Evolutionary conservation across 2,329 filamentous ascomycete genomes (phyloP), one percentile per base, ranked within the genome.

Genomic region (Penicillium olsonii): DNA sequence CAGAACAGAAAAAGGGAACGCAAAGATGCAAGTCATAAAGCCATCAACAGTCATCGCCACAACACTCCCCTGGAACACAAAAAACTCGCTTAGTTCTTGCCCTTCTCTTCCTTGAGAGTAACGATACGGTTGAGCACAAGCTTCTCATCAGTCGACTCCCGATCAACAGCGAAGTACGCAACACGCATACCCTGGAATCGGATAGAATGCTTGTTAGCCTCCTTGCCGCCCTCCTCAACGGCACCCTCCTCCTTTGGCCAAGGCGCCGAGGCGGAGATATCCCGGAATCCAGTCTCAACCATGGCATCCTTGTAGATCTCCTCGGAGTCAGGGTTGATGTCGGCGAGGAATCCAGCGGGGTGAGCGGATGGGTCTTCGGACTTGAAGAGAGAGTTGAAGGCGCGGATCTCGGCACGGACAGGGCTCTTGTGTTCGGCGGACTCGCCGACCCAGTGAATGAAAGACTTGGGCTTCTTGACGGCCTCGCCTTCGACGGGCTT

Each of bases 121-220:
- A 97, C 92, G 64, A 97, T 96, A 43, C 90, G 82, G 75, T 97
- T 97, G 24, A 97, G 75, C 40, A 97, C 83, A 57, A 95, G 78
- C 69, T 87, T 89, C n/a, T 90, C 88, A 26, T 84, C 82, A 0
- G 84, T 87, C 52, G 84, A 88, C 62, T 95, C 90, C 42, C 81
- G 83, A 68, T 96, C 92, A 69, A 95, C 60, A 49, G 61, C 60
- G 46, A 68, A 68, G 49, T 78, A 54, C 76, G 87, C 92, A 37
- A 92, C 88, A 20, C 92, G 82, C 79, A 96, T 85, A 2, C 85
- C 92, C 78, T 97, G 92, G 80, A 97, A 97, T 40, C 92, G 80
- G 6, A 96, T 87, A 46, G 80, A 87, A 72, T 90, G 88, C 19
- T 83, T 82, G 1, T 86, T 87, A 10, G 58, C 53, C 39, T 48